phyloP scores from a whole-genome alignment of 352 stramenopile species.

The Globisporangium recalcitrans region DNA sequence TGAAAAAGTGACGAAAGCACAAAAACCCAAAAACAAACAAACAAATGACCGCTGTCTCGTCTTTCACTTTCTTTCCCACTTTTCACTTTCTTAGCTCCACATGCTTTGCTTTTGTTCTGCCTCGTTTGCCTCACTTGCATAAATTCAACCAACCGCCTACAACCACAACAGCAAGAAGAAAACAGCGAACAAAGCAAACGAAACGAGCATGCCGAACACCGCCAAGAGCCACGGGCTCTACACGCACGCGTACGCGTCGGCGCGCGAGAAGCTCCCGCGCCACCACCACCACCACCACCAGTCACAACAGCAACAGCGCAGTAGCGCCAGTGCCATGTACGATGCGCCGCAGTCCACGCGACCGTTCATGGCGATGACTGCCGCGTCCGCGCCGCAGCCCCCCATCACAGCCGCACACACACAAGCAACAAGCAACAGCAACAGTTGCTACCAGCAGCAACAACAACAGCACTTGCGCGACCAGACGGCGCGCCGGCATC shows the following conservation, averaged over 20 bases:
- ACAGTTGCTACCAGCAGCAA: not conserved
- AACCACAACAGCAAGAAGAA: not conserved
- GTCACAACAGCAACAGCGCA: not conserved
- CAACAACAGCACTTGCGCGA: not conserved
- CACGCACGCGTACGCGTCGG: conserved; percentile 10
- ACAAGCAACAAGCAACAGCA: not conserved
- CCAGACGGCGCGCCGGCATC: not conserved
- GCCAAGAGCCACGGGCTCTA: conserved; percentile 15
- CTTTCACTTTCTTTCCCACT: not conserved
- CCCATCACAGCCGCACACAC: not conserved
- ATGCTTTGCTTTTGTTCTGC: not conserved
- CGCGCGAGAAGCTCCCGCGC: conserved; percentile 12
- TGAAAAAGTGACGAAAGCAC: not conserved
- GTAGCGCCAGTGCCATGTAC: not conserved
- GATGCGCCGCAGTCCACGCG: conserved; percentile 10
- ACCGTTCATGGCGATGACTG: conserved; percentile 17
- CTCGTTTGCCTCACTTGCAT: conserved; percentile 3
- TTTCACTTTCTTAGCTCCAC: not conserved
- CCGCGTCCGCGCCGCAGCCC: not conserved
- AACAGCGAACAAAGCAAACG: not conserved
- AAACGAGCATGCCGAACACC: conserved; percentile 15
- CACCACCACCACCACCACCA: not conserved
- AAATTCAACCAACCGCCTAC: conserved; percentile 12
- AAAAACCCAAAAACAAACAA: not conserved
- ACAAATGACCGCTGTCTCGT: not conserved